These are phyloP conservation scores for Cordyceps militaris DNA, from an alignment of 2,329 filamentous ascomycete genomes.

Conservation along the genomic window DNA sequence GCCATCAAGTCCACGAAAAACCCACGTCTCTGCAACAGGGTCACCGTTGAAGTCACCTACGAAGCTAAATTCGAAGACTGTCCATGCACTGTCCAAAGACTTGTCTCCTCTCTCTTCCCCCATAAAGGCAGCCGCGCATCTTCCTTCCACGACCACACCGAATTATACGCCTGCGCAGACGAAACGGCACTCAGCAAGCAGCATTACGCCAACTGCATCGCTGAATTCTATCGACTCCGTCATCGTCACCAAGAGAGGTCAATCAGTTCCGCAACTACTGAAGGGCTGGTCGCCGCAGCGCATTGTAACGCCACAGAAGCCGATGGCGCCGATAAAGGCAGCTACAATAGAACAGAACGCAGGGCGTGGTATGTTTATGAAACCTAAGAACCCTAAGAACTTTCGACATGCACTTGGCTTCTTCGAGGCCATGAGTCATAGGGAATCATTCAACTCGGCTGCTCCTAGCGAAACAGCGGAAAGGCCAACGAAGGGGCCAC, in stretches of 20 bases:
- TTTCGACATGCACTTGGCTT: conserved; percentile 23
- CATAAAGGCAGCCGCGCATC: neutral
- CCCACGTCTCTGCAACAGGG: neutral
- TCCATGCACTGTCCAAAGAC: neutral
- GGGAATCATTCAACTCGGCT: neutral
- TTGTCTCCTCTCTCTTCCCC: neutral
- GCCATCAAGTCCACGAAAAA: neutral
- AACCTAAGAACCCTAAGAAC: neutral
- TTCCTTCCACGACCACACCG: neutral
- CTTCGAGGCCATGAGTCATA: conserved; percentile 23
- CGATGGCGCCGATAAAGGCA: neutral
- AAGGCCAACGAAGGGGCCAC: neutral
- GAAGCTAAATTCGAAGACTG: neutral
- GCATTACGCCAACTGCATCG: neutral
- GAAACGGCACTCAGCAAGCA: neutral
- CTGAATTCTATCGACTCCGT: neutral
- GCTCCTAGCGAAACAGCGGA: neutral
- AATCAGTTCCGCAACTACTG: neutral
- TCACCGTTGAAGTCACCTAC: neutral
- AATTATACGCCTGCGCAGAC: neutral
- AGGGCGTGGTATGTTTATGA: conserved; percentile 5
- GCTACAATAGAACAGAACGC: neutral
- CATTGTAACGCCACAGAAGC: conserved; percentile 10
- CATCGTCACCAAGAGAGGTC: neutral
- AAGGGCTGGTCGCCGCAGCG: conserved; percentile 9